These are phyloP conservation scores for Cornus suecica DNA, from an alignment of 148 eudicot species.

Conservation along the genomic window DNA sequence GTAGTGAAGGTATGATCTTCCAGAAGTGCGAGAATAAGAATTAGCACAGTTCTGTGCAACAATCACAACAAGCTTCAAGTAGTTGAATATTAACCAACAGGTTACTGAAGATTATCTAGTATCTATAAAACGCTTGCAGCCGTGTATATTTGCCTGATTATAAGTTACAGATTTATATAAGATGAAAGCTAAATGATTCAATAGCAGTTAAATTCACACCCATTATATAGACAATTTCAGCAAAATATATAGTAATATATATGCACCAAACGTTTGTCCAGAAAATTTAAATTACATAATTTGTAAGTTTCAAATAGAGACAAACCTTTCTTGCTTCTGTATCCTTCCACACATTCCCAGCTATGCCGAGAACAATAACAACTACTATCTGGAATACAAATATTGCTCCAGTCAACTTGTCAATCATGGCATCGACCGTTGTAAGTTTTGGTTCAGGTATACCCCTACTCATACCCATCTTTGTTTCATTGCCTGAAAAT, in stretches of 20 bases:
- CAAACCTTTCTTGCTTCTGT: constrained; percentile 94
- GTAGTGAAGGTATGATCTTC: no score
- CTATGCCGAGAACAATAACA: constrained; percentile 86
- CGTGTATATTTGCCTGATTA: background rate
- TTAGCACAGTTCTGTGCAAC: background rate
- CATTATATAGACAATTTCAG: background rate
- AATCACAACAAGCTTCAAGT: background rate
- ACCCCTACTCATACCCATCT: constrained; percentile 98
- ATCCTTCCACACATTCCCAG: constrained; percentile 98
- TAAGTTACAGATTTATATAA: background rate
- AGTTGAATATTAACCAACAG: background rate
- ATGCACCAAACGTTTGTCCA: background rate
- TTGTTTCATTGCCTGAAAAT: constrained; percentile 84
- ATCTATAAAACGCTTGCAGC: constrained; percentile 6
- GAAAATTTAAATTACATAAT: background rate
- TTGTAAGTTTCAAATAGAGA: constrained; percentile 16
- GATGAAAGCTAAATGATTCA: background rate
- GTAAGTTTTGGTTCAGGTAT: constrained; percentile 96
- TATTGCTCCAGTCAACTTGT: constrained; percentile 98
- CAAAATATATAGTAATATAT: background rate
- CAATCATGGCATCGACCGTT: constrained; percentile 97
- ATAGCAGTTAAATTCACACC: background rate
- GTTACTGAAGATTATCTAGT: background rate
- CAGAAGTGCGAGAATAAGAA: no score
- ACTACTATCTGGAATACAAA: constrained; percentile 94